A percentile compares a stretch with the other conserved stretches of the same genome.
Evolutionary conservation across 1,139 yeast genomes (phyloP).

Genomic region (Lodderomyces metapsilosis): DNA sequence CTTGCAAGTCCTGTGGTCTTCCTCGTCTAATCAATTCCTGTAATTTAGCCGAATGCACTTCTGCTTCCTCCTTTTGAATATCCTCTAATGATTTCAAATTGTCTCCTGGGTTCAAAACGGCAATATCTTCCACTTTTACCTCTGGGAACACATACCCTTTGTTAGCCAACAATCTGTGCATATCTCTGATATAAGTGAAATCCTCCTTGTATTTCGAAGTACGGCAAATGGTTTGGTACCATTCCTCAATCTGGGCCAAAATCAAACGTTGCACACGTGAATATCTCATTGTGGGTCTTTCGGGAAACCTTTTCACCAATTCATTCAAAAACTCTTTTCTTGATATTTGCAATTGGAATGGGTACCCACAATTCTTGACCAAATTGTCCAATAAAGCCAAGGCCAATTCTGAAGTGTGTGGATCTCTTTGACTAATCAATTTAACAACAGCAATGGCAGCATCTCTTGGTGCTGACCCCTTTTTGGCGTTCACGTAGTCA

Average conservation of each 20-base stretch:
- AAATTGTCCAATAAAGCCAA: slow-evolving; percentile 71
- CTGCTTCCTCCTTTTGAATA: slow-evolving; percentile 85
- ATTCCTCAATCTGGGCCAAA: slow-evolving; percentile 89
- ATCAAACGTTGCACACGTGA: slow-evolving; percentile 80
- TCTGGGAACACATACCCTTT: slow-evolving; percentile 94
- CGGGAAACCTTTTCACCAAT: slow-evolving; percentile 90
- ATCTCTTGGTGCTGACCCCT: slow-evolving; percentile 87
- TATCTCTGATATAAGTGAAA: slow-evolving; percentile 86
- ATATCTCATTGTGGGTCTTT: slow-evolving; percentile 86
- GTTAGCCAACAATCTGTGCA: slow-evolving; percentile 85
- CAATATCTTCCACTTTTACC: slow-evolving; percentile 84
- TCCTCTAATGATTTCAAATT: slow-evolving; percentile 86
- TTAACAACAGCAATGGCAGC: slow-evolving; percentile 91
- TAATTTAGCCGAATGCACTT: slow-evolving; percentile 91
- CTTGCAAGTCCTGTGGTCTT: slow-evolving; percentile 90
- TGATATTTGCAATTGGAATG: slow-evolving; percentile 91
- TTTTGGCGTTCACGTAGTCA: slow-evolving; percentile 88
- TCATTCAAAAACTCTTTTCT: slow-evolving; percentile 93
- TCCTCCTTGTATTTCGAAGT: slow-evolving; percentile 90
- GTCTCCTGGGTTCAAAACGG: slow-evolving; percentile 91
- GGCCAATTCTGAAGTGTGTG: slow-evolving; percentile 70
- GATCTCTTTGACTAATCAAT: slow-evolving; percentile 76
- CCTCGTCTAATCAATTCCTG: slow-evolving; percentile 96
- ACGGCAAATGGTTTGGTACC: slow-evolving; percentile 94
- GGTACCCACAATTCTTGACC: slow-evolving; percentile 97